Percentiles rank a stretch among this genome's conserved stretches.
These are phyloP conservation scores for Plasmodium blacklocki DNA, from an alignment of 169 alveolate genomes.

Conservation along the genomic window DNA sequence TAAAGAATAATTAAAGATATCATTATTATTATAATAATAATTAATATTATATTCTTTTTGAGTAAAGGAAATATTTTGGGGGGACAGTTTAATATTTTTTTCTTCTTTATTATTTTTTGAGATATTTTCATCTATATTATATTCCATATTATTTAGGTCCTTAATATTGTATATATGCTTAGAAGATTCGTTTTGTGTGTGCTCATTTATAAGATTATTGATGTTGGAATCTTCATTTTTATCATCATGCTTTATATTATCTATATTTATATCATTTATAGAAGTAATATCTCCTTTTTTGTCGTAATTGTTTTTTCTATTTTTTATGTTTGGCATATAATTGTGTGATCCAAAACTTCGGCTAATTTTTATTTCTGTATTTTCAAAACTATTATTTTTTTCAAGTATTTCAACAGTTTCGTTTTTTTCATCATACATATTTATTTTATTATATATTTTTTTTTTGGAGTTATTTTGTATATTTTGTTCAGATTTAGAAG, in stretches of 20 bases:
- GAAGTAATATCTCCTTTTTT: constrained; percentile 1
- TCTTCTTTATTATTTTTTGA: constrained; percentile 10
- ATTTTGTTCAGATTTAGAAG: not conserved
- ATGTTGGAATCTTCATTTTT: constrained; percentile 22
- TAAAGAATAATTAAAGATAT: constrained; percentile 36
- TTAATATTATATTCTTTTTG: not conserved
- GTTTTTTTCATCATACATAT: constrained; percentile 3
- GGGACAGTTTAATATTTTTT: constrained; percentile 7
- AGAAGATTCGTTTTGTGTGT: constrained; percentile 4
- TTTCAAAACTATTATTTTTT: constrained; percentile 65
- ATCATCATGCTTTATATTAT: constrained; percentile 10
- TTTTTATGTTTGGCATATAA: constrained; percentile 40
- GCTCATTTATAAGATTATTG: constrained; percentile 13
- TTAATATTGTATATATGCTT: constrained; percentile 4
- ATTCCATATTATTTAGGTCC: not conserved
- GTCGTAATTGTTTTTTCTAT: constrained; percentile 38
- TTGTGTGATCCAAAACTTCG: constrained; percentile 68
- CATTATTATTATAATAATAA: not conserved
- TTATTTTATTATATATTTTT: no score
- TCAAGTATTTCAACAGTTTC: constrained; percentile 27
- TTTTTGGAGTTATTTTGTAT: not conserved
- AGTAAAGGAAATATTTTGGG: constrained; percentile 5
- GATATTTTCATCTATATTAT: constrained; percentile 28
- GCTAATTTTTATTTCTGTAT: constrained; percentile 73
- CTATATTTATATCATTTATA: constrained; percentile 11